Percentiles rank a stretch among this genome's conserved stretches.
Conservation (phyloP, 169 alveolate species). For the Plasmodium malariae region DNA sequence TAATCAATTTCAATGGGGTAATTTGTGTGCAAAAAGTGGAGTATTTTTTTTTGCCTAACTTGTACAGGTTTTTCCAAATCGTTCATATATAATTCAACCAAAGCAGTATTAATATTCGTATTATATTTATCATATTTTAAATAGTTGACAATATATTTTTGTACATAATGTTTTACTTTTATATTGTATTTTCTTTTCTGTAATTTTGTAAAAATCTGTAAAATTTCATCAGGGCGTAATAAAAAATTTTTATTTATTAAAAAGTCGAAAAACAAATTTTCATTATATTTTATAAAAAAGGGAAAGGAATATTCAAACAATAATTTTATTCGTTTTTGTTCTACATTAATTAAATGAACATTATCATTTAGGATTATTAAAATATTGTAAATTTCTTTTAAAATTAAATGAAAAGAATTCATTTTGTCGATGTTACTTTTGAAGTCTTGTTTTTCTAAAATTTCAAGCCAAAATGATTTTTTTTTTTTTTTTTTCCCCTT, state of each 20-base stretch:
- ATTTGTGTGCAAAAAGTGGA: constrained; percentile 5
- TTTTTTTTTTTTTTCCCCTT: no score
- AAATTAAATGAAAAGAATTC: constrained; percentile 1
- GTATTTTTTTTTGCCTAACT: constrained; percentile 35
- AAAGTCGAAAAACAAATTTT: constrained; percentile 40
- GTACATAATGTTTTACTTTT: constrained; percentile 37
- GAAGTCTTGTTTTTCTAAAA: constrained; percentile 7
- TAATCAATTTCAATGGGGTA: constrained; percentile 28
- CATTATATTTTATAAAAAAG: constrained; percentile 45
- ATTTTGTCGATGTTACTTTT: constrained; percentile 9
- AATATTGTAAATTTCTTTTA: constrained; percentile 48
- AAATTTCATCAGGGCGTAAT: constrained; percentile 45
- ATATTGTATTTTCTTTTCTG: not conserved
- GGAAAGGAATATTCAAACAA: constrained; percentile 64
- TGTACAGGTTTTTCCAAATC: constrained; percentile 36
- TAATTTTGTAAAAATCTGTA: constrained; percentile 18
- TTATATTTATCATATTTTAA: constrained; percentile 57
- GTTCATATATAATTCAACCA: constrained; percentile 44
- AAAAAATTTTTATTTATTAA: constrained; percentile 23
- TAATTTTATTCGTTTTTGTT: constrained; percentile 29
- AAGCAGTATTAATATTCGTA: constrained; percentile 34
- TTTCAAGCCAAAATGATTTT: not conserved
- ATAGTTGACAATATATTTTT: constrained; percentile 38
- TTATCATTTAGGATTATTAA: constrained; percentile 31
- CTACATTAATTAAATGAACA: constrained; percentile 28